phyloP scores from a whole-genome alignment of 768 basidiomycete genomes.

The Pulveroboletus frians region DNA sequence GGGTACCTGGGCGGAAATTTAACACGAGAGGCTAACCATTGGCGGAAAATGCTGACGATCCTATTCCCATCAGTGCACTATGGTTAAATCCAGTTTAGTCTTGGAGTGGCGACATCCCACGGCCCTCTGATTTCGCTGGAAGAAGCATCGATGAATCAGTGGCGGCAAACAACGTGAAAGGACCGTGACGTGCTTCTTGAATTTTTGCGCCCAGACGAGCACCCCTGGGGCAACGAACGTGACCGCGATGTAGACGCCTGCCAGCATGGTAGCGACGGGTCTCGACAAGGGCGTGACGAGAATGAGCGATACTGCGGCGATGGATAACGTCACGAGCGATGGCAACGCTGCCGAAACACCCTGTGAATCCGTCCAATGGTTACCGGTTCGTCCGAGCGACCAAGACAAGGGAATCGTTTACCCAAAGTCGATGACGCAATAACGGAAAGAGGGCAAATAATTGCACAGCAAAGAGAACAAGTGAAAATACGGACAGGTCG shows the following conservation, averaged over 20 bases:
- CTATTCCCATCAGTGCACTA: constrained; percentile 22
- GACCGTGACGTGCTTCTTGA: constrained; percentile 64
- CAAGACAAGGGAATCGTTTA: constrained; percentile 27
- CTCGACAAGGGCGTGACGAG: constrained; percentile 52
- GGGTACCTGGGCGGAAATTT: constrained; percentile 23
- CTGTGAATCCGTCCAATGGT: constrained; percentile 33
- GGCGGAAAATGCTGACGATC: constrained; percentile 26
- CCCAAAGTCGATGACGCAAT: constrained; percentile 69
- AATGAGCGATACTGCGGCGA: constrained; percentile 46
- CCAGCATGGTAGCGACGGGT: constrained; percentile 50
- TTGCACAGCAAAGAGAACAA: constrained; percentile 80
- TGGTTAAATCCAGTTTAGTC: constrained; percentile 42
- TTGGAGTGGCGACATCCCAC: constrained; percentile 85
- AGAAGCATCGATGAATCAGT: constrained; percentile 8
- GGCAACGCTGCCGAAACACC: constrained; percentile 43
- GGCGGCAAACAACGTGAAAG: constrained; percentile 11
- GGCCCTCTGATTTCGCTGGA: constrained; percentile 83
- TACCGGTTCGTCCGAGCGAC: constrained; percentile 7
- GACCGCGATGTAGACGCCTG: constrained; percentile 46
- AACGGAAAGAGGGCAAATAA: constrained; percentile 81
- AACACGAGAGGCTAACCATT: constrained; percentile 12
- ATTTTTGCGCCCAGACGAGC: constrained; percentile 80
- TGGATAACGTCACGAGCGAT: constrained; percentile 45
- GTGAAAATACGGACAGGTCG: constrained; percentile 82
- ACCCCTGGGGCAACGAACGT: constrained; percentile 71